Evolutionary conservation across 164 flowering plant species (phyloP).

Genomic region (Vitis rupestris): DNA sequence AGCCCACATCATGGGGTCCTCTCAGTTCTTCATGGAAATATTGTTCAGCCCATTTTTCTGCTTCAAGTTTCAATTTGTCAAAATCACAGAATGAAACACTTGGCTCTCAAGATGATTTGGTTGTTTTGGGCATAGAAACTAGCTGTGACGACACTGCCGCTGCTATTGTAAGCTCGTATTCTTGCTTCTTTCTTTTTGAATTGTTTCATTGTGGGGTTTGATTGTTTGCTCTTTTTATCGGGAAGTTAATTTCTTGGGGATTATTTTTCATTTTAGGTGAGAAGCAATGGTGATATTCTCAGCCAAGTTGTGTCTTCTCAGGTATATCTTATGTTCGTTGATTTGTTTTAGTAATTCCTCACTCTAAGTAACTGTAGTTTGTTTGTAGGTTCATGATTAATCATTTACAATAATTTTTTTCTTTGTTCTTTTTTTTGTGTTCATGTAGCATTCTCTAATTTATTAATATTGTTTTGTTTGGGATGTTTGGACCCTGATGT

Average conservation of each 20-base stretch:
- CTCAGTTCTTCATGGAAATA: conserved; percentile 2
- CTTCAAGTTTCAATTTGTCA: conserved; percentile 4
- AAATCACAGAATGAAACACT: conserved; percentile 6
- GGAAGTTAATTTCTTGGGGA: neutral
- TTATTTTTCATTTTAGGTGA: conserved; percentile 42
- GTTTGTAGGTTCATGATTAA: neutral
- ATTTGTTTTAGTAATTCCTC: neutral
- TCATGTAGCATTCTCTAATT: neutral
- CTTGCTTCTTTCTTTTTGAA: neutral
- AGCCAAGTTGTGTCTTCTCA: conserved; percentile 94
- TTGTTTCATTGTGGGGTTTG: neutral
- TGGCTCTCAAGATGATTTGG: conserved; percentile 38
- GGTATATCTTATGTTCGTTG: conserved; percentile 38
- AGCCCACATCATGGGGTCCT: conserved; percentile 3
- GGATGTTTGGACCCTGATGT: too few species aligned
- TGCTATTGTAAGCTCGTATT: conserved; percentile 55
- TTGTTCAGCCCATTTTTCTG: conserved; percentile 9
- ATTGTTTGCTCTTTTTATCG: neutral
- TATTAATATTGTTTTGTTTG: too few species aligned
- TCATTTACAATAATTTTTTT: neutral
- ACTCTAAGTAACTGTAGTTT: too few species aligned
- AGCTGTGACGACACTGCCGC: conserved; percentile 99
- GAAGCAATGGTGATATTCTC: conserved; percentile 73
- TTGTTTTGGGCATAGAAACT: conserved; percentile 88
- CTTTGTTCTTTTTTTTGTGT: neutral